Evolutionary conservation across 2,329 filamentous ascomycete genomes (phyloP).

Genomic region (Geosmithia flava): DNA sequence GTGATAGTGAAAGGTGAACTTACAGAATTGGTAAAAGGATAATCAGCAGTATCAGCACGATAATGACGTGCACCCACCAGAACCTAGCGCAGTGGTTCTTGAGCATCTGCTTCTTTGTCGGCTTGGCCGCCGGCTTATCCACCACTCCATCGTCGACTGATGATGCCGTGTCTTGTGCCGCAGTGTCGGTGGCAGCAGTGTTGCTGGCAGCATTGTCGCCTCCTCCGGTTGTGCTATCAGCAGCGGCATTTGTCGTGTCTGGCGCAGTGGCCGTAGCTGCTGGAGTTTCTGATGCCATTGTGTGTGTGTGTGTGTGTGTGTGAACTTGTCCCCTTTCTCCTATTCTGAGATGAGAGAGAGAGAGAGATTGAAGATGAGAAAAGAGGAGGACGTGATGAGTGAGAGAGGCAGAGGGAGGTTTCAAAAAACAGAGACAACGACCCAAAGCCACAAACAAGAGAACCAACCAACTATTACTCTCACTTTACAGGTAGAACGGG

Average conservation of each 20-base stretch:
- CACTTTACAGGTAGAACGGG: no score
- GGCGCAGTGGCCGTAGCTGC: neutral
- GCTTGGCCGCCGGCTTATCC: neutral
- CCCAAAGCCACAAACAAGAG: no score
- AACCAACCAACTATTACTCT: no score
- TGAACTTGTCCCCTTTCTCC: neutral
- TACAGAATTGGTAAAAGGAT: conserved; percentile 33
- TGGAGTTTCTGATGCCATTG: neutral
- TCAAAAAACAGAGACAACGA: no score
- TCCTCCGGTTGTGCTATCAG: neutral
- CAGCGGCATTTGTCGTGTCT: neutral
- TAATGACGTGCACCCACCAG: conserved; percentile 30
- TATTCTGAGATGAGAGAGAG: neutral
- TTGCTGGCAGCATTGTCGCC: neutral
- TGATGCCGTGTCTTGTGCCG: neutral
- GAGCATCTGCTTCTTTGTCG: conserved; percentile 19
- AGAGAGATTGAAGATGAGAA: no score
- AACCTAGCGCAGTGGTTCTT: conserved; percentile 28
- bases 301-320: neutral
- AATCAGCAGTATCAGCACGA: conserved; percentile 23
- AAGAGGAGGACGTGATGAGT: no score
- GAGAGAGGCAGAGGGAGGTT: no score
- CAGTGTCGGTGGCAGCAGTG: neutral
- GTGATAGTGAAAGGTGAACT: conserved; percentile 9
- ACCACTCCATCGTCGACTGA: conserved; percentile 1